phyloP scores from a whole-genome alignment of 1,284 basidiomycete genomes.

The Ustilago curta region DNA sequence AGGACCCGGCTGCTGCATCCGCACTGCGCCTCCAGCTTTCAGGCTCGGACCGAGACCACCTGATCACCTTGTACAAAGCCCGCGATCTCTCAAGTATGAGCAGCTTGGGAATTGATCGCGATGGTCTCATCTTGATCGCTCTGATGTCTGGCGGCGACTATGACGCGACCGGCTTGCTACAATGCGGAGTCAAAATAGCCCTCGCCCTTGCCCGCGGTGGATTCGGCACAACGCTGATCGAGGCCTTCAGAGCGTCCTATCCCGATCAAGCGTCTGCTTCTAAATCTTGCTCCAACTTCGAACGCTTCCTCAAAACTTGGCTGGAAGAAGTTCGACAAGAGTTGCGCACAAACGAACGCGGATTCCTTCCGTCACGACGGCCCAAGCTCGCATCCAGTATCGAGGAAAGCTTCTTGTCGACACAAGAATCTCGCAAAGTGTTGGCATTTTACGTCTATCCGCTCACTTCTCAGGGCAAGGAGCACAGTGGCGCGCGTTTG shows the following conservation, averaged over 20 bases:
- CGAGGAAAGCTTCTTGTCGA: slow-evolving; percentile 26
- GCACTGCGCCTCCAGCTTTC: slow-evolving; percentile 15
- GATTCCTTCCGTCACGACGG: slow-evolving; percentile 32
- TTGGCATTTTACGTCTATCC: slow-evolving; percentile 48
- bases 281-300: slow-evolving; percentile 14
- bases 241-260: slow-evolving; percentile 71
- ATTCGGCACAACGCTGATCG: slow-evolving; percentile 72
- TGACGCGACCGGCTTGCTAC: slow-evolving; percentile 70
- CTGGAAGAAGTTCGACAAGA: slow-evolving; percentile 41
- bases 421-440: slow-evolving; percentile 28
- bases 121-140: slow-evolving; percentile 85
- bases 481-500: not conserved
- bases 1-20: not conserved
- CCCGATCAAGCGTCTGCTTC: slow-evolving; percentile 8
- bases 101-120: slow-evolving; percentile 73
- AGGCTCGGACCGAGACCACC: slow-evolving; percentile 29
- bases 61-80: slow-evolving; percentile 18
- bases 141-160: slow-evolving; percentile 92
- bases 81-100: slow-evolving; percentile 11
- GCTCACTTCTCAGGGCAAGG: slow-evolving; percentile 20
- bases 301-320: slow-evolving; percentile 42
- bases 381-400: slow-evolving; percentile 45
- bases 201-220: slow-evolving; percentile 72
- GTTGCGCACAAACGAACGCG: slow-evolving; percentile 47
- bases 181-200: slow-evolving; percentile 68